Percentiles rank a stretch among this genome's conserved stretches.
Evolutionary conservation across 1,284 basidiomycete genomes (phyloP).

Genomic region (Serendipita sp.): DNA sequence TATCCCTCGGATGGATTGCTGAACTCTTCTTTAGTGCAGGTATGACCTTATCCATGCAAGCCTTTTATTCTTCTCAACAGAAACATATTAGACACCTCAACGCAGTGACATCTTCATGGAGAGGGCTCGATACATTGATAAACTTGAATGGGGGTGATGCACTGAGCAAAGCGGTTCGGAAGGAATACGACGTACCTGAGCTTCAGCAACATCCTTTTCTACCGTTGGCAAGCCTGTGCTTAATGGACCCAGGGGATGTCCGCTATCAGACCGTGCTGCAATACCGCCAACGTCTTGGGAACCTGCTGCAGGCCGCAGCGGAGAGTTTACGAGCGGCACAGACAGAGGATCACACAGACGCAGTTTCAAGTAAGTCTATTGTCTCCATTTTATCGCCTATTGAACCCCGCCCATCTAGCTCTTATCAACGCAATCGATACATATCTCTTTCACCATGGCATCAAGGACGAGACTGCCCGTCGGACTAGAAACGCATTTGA

Average conservation of each 20-base stretch:
- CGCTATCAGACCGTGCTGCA: constrained; percentile 53
- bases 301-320: constrained; percentile 58
- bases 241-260: constrained; percentile 62
- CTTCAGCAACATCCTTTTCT: constrained; percentile 48
- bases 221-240: constrained; percentile 59
- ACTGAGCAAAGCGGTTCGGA: constrained; percentile 40
- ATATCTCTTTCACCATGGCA: constrained; percentile 60
- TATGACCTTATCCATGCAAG: neutral
- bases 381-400: constrained; percentile 18
- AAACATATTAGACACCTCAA: constrained; percentile 38
- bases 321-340: constrained; percentile 42
- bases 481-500: constrained; percentile 39
- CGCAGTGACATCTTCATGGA: constrained; percentile 52
- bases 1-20: neutral
- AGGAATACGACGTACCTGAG: constrained; percentile 46
- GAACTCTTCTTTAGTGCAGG: neutral
- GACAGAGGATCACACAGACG: constrained; percentile 87
- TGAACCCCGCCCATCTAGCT: constrained; percentile 24
- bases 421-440: constrained; percentile 60
- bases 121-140: constrained; percentile 53
- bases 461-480: constrained; percentile 19
- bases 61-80: neutral
- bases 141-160: constrained; percentile 47
- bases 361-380: constrained; percentile 30
- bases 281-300: constrained; percentile 56